Evolutionary conservation across 2,329 filamentous ascomycete species (phyloP).

Genomic region (Aspergillus calidoustus): DNA sequence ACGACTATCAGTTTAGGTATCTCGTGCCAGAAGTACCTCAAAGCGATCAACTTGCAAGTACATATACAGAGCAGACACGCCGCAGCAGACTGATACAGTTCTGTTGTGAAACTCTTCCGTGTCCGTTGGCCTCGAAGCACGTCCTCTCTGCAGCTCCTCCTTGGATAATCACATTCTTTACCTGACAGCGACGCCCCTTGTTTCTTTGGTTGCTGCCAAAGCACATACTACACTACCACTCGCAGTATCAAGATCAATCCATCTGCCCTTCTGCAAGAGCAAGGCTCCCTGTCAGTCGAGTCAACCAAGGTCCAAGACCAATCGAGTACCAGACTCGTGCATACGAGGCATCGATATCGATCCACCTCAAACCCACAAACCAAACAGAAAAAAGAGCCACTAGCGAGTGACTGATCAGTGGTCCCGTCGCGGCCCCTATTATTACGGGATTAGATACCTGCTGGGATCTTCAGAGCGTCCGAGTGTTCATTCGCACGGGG

Average conservation of each 20-base stretch:
- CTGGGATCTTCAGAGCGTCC: neutral
- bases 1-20: constrained; percentile 1
- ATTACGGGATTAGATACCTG: constrained; percentile 14
- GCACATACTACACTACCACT: neutral
- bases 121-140: constrained; percentile 1
- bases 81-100: neutral
- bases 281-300: neutral
- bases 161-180: constrained; percentile 12
- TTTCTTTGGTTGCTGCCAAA: neutral
- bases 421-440: constrained; percentile 26
- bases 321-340: neutral
- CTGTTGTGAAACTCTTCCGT: constrained; percentile 5
- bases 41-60: neutral
- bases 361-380: constrained; percentile 5
- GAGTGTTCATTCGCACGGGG: neutral
- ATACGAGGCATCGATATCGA: constrained; percentile 1
- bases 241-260: no score
- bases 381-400: constrained; percentile 15
- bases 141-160: constrained; percentile 2
- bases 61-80: constrained; percentile 4
- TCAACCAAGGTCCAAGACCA: neutral
- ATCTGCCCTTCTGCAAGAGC: neutral
- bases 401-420: constrained; percentile 18
- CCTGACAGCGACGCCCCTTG: constrained; percentile 10
- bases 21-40: constrained; percentile 15